Percentiles rank a stretch among this genome's conserved stretches.
Conservation (phyloP, 2,329 filamentous ascomycete species). For the Trichoderma breve region DNA sequence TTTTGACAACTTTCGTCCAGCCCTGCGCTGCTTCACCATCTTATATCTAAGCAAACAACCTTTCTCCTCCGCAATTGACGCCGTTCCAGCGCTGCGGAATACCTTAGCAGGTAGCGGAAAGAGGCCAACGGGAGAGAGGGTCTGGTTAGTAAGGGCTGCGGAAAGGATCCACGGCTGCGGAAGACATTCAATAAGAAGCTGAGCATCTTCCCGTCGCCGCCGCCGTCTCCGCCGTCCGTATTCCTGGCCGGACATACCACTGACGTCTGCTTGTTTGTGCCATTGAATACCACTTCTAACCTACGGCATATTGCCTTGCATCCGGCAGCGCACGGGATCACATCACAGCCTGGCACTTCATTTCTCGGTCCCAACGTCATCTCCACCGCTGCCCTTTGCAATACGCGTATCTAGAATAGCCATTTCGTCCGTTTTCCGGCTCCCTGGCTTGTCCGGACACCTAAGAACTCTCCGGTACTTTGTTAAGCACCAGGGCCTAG, state of each 20-base stretch:
- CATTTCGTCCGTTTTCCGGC: not conserved
- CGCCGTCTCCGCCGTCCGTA: slow-evolving; percentile 7
- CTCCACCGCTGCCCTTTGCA: slow-evolving; percentile 2
- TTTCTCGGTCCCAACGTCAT: slow-evolving; percentile 8
- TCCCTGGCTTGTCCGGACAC: slow-evolving; percentile 16
- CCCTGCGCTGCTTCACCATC: not conserved
- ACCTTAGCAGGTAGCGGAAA: slow-evolving; percentile 1
- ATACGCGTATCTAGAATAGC: slow-evolving; percentile 17
- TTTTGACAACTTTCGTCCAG: not conserved
- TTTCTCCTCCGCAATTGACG: slow-evolving; percentile 11
- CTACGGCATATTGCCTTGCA: not conserved
- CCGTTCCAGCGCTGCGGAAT: slow-evolving; percentile 3
- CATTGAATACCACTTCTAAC: not conserved
- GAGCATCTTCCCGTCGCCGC: not conserved
- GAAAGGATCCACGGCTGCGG: slow-evolving; percentile 7
- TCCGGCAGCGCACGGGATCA: not conserved
- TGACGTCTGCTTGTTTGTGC: not conserved
- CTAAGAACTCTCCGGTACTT: slow-evolving; percentile 9
- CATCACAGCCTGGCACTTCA: not conserved
- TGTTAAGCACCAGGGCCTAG: not conserved
- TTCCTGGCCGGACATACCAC: not conserved
- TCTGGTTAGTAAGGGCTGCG: not conserved
- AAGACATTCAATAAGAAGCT: not conserved
- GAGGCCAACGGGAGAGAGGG: not conserved
- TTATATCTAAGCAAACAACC: not conserved